phyloP scores from a whole-genome alignment of 371 early-diverging fungal genomes.

The Mucor plumbeus region DNA sequence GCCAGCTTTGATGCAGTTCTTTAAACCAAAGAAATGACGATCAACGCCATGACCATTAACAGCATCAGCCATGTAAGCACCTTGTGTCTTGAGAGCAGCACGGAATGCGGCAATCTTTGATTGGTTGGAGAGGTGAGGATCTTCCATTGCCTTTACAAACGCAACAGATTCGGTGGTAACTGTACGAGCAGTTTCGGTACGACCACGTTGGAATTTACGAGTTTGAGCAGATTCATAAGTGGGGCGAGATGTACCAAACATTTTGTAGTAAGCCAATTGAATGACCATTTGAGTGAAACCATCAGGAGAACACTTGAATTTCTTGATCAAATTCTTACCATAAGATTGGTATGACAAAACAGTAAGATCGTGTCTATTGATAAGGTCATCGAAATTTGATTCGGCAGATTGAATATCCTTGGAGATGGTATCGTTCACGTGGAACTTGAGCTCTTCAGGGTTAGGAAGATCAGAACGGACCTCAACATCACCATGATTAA shows the following conservation, averaged over 20 bases:
- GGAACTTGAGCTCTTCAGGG: constrained; percentile 76
- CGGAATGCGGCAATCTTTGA: constrained; percentile 73
- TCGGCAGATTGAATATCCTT: constrained; percentile 68
- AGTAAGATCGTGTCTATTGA: constrained; percentile 78
- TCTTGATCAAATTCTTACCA: constrained; percentile 93
- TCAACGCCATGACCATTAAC: constrained; percentile 90
- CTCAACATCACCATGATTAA: constrained; percentile 63
- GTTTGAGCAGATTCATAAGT: constrained; percentile 96
- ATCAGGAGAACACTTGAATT: constrained; percentile 87
- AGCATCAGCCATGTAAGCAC: constrained; percentile 81
- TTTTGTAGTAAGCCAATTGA: constrained; percentile 94
- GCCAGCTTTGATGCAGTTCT: constrained; percentile 59
- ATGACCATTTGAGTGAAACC: constrained; percentile 95
- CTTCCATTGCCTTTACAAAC: constrained; percentile 91
- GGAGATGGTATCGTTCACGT: constrained; percentile 56
- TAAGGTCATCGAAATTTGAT: constrained; percentile 69
- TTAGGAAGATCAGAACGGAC: constrained; percentile 61
- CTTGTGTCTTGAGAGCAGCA: constrained; percentile 80
- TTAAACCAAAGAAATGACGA: constrained; percentile 84
- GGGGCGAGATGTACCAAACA: constrained; percentile 76
- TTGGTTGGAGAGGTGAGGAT: constrained; percentile 55
- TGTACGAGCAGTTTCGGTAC: constrained; percentile 95
- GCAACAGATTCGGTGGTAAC: constrained; percentile 82
- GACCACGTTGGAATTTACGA: constrained; percentile 88
- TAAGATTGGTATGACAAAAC: constrained; percentile 83